These are phyloP conservation scores for Colletotrichum aenigma DNA, from an alignment of 2,329 filamentous ascomycete genomes.

Conservation along the genomic window DNA sequence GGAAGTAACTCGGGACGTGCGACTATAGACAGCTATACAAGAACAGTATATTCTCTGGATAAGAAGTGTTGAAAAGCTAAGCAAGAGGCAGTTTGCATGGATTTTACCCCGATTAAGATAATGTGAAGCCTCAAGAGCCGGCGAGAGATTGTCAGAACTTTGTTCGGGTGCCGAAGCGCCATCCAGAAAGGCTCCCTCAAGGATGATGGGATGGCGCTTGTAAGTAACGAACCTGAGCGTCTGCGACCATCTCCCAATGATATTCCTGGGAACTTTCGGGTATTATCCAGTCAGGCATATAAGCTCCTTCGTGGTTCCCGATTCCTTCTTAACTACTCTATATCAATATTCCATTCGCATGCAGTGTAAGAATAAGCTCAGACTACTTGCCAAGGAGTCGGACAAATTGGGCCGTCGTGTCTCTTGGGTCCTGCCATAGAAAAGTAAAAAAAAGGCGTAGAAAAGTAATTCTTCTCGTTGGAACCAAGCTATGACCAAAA, in stretches of 20 bases:
- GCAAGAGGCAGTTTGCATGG: background rate
- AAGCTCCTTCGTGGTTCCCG: background rate
- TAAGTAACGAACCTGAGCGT: background rate
- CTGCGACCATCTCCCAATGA: background rate
- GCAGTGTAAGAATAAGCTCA: background rate
- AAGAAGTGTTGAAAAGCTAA: background rate
- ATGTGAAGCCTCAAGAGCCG: background rate
- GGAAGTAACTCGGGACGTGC: background rate
- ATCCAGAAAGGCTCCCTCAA: background rate
- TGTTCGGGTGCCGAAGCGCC: background rate
- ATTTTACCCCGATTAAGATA: background rate
- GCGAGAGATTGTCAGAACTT: background rate
- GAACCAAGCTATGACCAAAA: background rate
- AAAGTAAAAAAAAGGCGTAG: background rate
- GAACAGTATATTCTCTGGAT: background rate
- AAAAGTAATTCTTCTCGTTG: background rate
- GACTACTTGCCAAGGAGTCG: background rate
- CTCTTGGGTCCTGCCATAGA: background rate
- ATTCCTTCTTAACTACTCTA: background rate
- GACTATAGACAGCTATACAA: background rate
- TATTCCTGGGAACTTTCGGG: background rate
- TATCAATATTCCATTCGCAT: background rate
- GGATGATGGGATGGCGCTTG: background rate
- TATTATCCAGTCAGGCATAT: background rate
- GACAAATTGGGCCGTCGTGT: background rate